A percentile compares a stretch with the other conserved stretches of the same genome.
phyloP scores from a whole-genome alignment of 140 eudicot genomes.

The Anethum foeniculum region DNA sequence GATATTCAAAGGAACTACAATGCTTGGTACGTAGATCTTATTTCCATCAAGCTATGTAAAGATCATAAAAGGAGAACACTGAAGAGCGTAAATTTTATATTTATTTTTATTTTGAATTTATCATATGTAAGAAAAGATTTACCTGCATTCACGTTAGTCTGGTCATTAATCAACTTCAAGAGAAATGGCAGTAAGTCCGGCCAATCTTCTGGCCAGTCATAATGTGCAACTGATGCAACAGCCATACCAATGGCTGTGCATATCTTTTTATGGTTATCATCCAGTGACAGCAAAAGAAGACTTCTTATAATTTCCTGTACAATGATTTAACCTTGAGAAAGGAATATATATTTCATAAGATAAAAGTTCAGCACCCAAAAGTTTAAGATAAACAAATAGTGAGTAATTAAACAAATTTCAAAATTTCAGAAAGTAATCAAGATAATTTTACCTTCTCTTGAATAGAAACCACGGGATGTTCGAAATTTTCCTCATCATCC shows the following conservation, averaged over 20 bases:
- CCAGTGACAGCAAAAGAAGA: conserved; percentile 65
- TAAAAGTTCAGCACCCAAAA: neutral
- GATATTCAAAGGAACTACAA: neutral
- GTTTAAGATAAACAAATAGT: neutral
- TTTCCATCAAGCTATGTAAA: neutral
- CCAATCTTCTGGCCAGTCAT: conserved; percentile 99
- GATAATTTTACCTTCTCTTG: conserved; percentile 63
- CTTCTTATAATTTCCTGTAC: conserved; percentile 67
- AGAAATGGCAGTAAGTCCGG: conserved; percentile 79
- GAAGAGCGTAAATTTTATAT: neutral
- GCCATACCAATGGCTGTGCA: conserved; percentile 97
- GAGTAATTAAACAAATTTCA: neutral
- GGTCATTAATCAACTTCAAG: conserved; percentile 65
- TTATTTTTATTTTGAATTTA: neutral
- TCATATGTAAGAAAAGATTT: conserved; percentile 3
- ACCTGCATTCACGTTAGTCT: conserved; percentile 77
- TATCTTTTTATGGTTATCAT: conserved; percentile 69
- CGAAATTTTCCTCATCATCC: conserved; percentile 81
- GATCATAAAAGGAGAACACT: neutral
- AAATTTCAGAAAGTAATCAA: neutral
- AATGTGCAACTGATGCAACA: conserved; percentile 75
- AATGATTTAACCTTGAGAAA: conserved; percentile 17
- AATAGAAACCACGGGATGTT: conserved; percentile 76
- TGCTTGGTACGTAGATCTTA: neutral
- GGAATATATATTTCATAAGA: conserved; percentile 6